Conservation (phyloP, 2,329 filamentous ascomycete species). For the Pseudogymnoascus sp. region DNA sequence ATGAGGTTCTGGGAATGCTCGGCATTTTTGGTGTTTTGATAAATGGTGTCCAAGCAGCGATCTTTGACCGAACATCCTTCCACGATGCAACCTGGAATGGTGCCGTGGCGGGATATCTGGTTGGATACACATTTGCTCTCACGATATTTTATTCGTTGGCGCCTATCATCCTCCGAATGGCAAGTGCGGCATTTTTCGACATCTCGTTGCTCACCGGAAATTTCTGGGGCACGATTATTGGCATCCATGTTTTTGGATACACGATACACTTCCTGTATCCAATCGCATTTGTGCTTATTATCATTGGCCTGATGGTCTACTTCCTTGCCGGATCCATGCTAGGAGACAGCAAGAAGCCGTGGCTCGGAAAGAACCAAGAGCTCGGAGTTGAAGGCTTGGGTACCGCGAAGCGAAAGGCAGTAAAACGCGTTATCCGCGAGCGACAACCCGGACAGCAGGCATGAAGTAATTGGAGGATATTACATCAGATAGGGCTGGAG, state of each 20-base stretch:
- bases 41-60: constrained; percentile 83
- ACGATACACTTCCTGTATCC: constrained; percentile 86
- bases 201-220: constrained; percentile 89
- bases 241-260: constrained; percentile 76
- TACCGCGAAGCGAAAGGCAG: constrained; percentile 73
- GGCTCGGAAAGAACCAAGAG: constrained; percentile 84
- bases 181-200: constrained; percentile 90
- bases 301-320: constrained; percentile 78
- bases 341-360: constrained; percentile 89
- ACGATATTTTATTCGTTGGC: constrained; percentile 81
- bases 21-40: constrained; percentile 83
- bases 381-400: constrained; percentile 71
- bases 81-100: constrained; percentile 55
- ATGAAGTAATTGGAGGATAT: not conserved
- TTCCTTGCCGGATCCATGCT: constrained; percentile 76
- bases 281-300: constrained; percentile 88
- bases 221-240: constrained; percentile 95
- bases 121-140: constrained; percentile 83
- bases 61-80: constrained; percentile 81
- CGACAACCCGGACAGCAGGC: constrained; percentile 5
- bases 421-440: constrained; percentile 34
- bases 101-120: constrained; percentile 69
- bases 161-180: constrained; percentile 82
- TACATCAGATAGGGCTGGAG: not conserved
- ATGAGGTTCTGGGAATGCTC: constrained; percentile 89